phyloP scores from a whole-genome alignment of 1,284 basidiomycete genomes.

The Cerrena zonata region DNA sequence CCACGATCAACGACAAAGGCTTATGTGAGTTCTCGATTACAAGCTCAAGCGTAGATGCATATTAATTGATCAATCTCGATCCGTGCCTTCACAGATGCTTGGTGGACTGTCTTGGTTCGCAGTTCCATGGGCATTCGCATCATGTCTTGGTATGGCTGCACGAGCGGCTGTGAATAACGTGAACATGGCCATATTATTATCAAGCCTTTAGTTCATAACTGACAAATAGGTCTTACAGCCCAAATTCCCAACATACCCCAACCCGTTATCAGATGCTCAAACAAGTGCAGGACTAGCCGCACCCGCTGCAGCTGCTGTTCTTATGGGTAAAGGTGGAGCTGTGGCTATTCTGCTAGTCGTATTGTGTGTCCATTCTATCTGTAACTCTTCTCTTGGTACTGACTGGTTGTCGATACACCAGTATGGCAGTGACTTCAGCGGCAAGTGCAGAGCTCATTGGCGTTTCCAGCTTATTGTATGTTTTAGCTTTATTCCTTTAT shows the following conservation, averaged over 20 bases:
- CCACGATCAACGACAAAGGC: conserved; percentile 46
- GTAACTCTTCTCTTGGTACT: neutral
- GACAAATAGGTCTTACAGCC: conserved; percentile 34
- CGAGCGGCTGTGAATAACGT: conserved; percentile 45
- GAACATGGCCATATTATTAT: conserved; percentile 7
- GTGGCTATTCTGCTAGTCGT: conserved; percentile 48
- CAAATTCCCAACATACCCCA: conserved; percentile 48
- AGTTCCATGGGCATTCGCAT: conserved; percentile 54
- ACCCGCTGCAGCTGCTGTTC: conserved; percentile 46
- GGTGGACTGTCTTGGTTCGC: conserved; percentile 62
- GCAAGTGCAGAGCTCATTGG: conserved; percentile 58
- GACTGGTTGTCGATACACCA: conserved; percentile 14
- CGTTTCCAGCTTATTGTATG: conserved; percentile 51
- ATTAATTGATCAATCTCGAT: no score
- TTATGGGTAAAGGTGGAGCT: conserved; percentile 48
- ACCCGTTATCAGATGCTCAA: conserved; percentile 43
- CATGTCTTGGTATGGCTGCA: conserved; percentile 50
- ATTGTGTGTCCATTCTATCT: conserved; percentile 34
- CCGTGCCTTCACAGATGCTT: conserved; percentile 38
- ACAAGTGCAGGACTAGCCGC: conserved; percentile 48
- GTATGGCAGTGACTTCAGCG: conserved; percentile 56
- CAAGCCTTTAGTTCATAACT: no score
- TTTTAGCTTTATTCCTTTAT: conserved; percentile 9
- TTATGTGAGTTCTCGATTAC: conserved; percentile 30
- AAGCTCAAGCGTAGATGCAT: neutral